Evolutionary conservation across 495 filamentous ascomycete species (phyloP).

Genomic region (Penicillium diatomitis): DNA sequence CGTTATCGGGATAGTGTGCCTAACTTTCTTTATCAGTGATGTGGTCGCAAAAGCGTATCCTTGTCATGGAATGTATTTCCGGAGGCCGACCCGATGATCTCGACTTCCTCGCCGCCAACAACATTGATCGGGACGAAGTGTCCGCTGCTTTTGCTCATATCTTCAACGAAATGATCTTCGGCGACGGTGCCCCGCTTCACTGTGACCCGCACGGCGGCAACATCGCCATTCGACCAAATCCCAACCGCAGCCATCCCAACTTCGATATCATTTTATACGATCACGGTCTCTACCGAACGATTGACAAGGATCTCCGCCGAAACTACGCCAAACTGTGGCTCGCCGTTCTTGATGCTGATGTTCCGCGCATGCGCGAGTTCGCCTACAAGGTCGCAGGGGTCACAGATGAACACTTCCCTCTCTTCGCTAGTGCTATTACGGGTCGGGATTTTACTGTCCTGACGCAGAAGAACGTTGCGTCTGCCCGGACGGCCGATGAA

Average conservation of each 20-base stretch:
- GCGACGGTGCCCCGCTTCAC: conserved; percentile 78
- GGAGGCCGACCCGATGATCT: conserved; percentile 87
- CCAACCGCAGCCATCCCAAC: conserved; percentile 51
- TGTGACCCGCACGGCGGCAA: conserved; percentile 98
- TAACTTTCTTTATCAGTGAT: conserved; percentile 45
- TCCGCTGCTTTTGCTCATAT: conserved; percentile 84
- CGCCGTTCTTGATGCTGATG: conserved; percentile 82
- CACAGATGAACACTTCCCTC: conserved; percentile 82
- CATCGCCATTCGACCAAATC: conserved; percentile 78
- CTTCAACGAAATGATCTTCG: conserved; percentile 99
- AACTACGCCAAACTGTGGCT: conserved; percentile 98
- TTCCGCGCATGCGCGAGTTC: conserved; percentile 76
- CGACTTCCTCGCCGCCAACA: conserved; percentile 70
- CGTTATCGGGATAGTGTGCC: background rate
- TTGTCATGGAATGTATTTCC: conserved; percentile 92
- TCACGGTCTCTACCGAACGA: conserved; percentile 92
- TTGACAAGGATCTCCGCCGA: conserved; percentile 65
- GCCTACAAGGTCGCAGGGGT: conserved; percentile 83
- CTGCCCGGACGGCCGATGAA: conserved; percentile 59
- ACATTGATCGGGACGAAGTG: conserved; percentile 92
- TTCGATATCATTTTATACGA: conserved; percentile 99
- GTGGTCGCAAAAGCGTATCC: conserved; percentile 80
- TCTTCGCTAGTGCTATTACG: conserved; percentile 95
- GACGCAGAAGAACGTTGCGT: conserved; percentile 48
- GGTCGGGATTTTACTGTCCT: conserved; percentile 77